phyloP scores from a whole-genome alignment of 495 filamentous ascomycete species.

The Lasiosphaeria ovina region DNA sequence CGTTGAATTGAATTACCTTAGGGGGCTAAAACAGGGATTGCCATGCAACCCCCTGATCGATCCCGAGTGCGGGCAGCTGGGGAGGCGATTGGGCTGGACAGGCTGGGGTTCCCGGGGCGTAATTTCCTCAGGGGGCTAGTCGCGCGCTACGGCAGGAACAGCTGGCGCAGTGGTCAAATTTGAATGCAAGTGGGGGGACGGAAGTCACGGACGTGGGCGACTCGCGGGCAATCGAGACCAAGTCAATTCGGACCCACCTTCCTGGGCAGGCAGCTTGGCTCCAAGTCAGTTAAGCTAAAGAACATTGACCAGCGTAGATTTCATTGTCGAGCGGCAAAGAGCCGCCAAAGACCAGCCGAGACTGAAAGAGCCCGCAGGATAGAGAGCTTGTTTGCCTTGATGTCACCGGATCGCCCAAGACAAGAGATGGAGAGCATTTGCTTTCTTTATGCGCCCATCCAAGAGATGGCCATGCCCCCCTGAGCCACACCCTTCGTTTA shows the following conservation, averaged over 20 bases:
- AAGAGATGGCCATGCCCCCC: too few species aligned
- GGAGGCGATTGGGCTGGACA: slow-evolving; percentile 16
- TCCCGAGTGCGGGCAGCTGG: neutral
- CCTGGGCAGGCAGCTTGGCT: too few species aligned
- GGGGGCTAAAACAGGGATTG: slow-evolving; percentile 4
- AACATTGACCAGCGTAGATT: neutral
- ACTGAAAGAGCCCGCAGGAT: neutral
- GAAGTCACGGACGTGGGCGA: neutral
- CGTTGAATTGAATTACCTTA: slow-evolving; percentile 3
- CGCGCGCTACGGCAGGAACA: slow-evolving; percentile 37
- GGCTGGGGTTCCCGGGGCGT: slow-evolving; percentile 8
- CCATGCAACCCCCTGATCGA: slow-evolving; percentile 2
- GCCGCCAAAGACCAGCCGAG: neutral
- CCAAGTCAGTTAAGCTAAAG: neutral
- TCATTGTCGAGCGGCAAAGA: slow-evolving; percentile 2
- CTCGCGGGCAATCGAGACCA: neutral
- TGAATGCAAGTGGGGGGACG: slow-evolving; percentile 11
- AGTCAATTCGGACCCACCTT: neutral
- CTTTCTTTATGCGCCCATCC: too few species aligned
- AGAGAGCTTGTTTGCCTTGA: neutral
- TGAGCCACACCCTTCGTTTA: too few species aligned
- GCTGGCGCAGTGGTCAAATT: neutral
- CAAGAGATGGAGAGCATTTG: too few species aligned
- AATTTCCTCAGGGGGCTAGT: slow-evolving; percentile 27
- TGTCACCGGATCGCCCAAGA: neutral